phyloP scores from a whole-genome alignment of 495 filamentous ascomycete species.

The Penicillium macrosclerotiorum region DNA sequence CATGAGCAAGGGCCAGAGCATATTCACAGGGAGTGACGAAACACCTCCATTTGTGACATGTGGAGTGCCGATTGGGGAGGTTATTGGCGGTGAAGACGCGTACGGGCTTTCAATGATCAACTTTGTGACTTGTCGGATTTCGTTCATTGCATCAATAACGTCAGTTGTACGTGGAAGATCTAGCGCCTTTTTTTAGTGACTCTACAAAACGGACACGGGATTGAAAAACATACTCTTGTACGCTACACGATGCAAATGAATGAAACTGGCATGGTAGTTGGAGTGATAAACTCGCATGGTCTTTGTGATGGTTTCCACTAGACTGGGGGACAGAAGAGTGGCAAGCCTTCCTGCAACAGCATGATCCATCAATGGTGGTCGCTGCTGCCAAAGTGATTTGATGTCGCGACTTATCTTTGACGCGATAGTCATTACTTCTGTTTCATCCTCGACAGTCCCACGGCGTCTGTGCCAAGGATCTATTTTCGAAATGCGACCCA shows the following conservation, averaged over 20 bases:
- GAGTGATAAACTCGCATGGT: slow-evolving; percentile 39
- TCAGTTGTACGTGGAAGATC: slow-evolving; percentile 35
- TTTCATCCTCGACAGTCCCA: slow-evolving; percentile 37
- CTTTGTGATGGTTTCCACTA: slow-evolving; percentile 34
- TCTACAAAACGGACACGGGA: not conserved
- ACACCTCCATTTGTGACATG: slow-evolving; percentile 1
- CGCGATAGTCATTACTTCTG: slow-evolving; percentile 34
- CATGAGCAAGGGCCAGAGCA: slow-evolving; percentile 44
- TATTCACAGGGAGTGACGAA: slow-evolving; percentile 37
- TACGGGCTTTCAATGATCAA: slow-evolving; percentile 21
- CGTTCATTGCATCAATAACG: slow-evolving; percentile 28
- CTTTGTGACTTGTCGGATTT: slow-evolving; percentile 32
- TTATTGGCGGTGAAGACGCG: not conserved
- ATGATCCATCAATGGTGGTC: slow-evolving; percentile 41
- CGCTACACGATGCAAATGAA: slow-evolving; percentile 44
- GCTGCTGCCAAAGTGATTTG: slow-evolving; percentile 31
- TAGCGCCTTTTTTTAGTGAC: not conserved
- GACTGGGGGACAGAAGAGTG: slow-evolving; percentile 34
- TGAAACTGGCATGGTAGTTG: slow-evolving; percentile 40
- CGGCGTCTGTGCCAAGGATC: slow-evolving; percentile 35
- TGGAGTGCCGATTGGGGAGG: not conserved
- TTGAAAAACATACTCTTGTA: slow-evolving; percentile 19
- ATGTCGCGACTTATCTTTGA: slow-evolving; percentile 36
- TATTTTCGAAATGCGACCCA: slow-evolving; percentile 32
- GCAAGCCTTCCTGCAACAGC: slow-evolving; percentile 36